phyloP scores from a whole-genome alignment of 2,329 filamentous ascomycete genomes.

The Venturiaceae sp. region DNA sequence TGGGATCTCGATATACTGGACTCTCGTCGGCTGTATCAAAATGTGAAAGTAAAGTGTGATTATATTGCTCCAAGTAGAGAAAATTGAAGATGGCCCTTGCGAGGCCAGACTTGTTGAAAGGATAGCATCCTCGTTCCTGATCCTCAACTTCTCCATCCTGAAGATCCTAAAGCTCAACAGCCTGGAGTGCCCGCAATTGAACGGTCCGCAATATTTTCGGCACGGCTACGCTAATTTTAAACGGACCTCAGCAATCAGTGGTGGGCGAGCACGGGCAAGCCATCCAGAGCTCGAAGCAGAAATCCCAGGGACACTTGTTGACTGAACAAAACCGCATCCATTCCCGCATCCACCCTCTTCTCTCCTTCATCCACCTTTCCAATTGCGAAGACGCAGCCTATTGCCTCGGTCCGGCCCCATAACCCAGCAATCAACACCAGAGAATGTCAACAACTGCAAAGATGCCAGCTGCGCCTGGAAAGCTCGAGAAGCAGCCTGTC shows the following conservation, averaged over 20 bases:
- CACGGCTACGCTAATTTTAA: neutral
- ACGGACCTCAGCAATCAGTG: neutral
- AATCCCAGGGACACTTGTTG: neutral
- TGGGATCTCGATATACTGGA: neutral
- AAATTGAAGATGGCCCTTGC: neutral
- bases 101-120: neutral
- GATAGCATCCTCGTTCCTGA: neutral
- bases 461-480: neutral
- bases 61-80: neutral
- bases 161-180: neutral
- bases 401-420: conserved; percentile 8
- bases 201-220: neutral
- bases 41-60: neutral
- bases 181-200: neutral
- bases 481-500: conserved; percentile 50
- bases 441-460: neutral
- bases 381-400: conserved; percentile 3
- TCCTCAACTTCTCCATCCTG: neutral
- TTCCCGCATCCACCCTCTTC: neutral
- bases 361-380: neutral
- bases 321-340: neutral
- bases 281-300: neutral
- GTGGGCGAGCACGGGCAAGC: neutral
- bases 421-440: neutral
- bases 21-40: neutral